These are phyloP conservation scores for Cucurbita maxima DNA, from an alignment of 306 rosid species.

Conservation along the genomic window DNA sequence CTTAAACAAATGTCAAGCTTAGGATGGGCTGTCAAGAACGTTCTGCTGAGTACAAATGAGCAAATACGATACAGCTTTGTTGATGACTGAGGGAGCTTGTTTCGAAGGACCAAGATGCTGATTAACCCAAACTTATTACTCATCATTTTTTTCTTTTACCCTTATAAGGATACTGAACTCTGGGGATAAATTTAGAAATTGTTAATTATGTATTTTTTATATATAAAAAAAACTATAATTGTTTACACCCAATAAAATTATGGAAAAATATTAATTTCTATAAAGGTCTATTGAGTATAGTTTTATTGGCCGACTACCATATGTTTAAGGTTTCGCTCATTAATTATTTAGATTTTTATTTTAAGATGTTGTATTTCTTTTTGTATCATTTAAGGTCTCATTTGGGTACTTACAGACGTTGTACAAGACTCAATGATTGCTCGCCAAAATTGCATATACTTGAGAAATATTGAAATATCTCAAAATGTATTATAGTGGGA, in stretches of 20 bases:
- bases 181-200: neutral
- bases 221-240: neutral
- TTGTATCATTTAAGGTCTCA: too few relatives aligned
- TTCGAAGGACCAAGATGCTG: too few relatives aligned
- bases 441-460: too few relatives aligned
- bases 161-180: neutral
- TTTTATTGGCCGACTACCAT: neutral
- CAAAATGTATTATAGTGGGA: too few relatives aligned
- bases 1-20: constrained; percentile 32
- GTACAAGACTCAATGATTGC: too few relatives aligned
- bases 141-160: neutral
- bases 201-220: neutral
- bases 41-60: constrained; percentile 43
- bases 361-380: too few relatives aligned
- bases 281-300: too few relatives aligned
- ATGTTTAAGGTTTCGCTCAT: too few relatives aligned
- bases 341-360: too few relatives aligned
- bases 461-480: too few relatives aligned
- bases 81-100: constrained; percentile 8
- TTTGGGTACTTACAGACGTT: too few relatives aligned
- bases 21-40: constrained; percentile 62
- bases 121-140: too few relatives aligned
- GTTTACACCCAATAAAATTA: neutral
- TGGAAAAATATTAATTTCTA: neutral
- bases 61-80: constrained; percentile 50